A percentile compares a stretch with the other conserved stretches of the same genome.
These are phyloP conservation scores for Choricystis sp. DNA, from an alignment of 139 green algal genomes.

Conservation along the genomic window DNA sequence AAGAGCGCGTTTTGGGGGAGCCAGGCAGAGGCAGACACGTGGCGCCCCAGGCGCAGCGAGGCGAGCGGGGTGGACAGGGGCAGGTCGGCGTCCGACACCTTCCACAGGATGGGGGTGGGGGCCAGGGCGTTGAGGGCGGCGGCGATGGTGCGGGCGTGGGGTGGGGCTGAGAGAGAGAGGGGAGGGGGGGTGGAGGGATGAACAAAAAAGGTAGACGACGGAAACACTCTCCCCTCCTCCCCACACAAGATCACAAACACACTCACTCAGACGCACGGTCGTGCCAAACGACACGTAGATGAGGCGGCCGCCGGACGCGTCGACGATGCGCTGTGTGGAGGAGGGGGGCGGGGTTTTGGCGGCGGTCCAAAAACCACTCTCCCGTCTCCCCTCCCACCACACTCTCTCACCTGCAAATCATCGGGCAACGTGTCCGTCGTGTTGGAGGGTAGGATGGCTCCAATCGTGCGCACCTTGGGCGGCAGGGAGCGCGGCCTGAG, in stretches of 20 bases:
- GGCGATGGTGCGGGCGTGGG: background rate
- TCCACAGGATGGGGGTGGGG: background rate
- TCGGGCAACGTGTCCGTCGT: background rate
- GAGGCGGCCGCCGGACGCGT: too few species aligned
- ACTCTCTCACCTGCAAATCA: too few species aligned
- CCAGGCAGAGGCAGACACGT: background rate
- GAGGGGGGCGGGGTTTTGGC: background rate
- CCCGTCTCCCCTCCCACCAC: too few species aligned
- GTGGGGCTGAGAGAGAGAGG: background rate
- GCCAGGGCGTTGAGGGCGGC: background rate
- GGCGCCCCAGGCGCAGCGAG: background rate
- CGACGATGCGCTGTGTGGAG: too few species aligned
- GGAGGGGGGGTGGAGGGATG: too few species aligned
- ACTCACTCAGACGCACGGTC: too few species aligned
- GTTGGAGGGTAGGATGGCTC: background rate
- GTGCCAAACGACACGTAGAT: background rate
- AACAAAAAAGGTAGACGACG: too few species aligned
- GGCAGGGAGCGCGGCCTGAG: background rate
- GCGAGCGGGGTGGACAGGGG: background rate
- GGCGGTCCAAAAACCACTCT: background rate
- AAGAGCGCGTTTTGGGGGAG: constrained; percentile 3
- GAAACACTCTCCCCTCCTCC: too few species aligned
- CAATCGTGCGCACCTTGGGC: background rate
- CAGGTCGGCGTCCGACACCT: background rate
- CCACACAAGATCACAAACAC: too few species aligned